Base-by-base conservation (phyloP, 495 filamentous ascomycete genomes). In the Aspergillus cavernicola region DNA sequence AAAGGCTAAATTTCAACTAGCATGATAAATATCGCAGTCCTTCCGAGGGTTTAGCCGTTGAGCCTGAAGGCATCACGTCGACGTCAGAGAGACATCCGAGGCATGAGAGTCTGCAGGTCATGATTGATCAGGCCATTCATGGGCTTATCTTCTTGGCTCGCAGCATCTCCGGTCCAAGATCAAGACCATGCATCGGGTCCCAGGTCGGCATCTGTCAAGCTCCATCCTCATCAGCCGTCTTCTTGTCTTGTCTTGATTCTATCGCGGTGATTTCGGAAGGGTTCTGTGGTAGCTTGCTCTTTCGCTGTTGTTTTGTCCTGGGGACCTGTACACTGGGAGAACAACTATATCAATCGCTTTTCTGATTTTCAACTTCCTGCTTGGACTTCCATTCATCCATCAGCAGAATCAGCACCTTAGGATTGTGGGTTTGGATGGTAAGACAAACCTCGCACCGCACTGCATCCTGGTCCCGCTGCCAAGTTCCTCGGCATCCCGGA, bases 101-200 rank as follows among this genome's bases (percentile, higher is more conserved):
- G 31, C n/a, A 50, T n/a, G n/a, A n/a, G n/a, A n/a, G n/a, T n/a
- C n/a, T n/a, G n/a, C n/a, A n/a, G n/a, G n/a, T n/a, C n/a, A n/a
- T n/a, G n/a, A n/a, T n/a, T n/a, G n/a, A 53, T 46, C 40, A 45
- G 32, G 29, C 50, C 50, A 53, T 42, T 13, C 24, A 26, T 13
- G 18, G 2, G 11, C 11, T 22, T 23, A 23, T 23, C 11, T 22
- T 23, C 32, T 51, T 50, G 40, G 47, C 53, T 51, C 53, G 53
- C 53, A 51, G 40, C 24, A 56, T 51, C 44, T 56, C 53, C 53
- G 53, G 23, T 36, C 26, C 15, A 23, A n/a, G n/a, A n/a, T n/a
- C n/a, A n/a, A n/a, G n/a, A 26, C 16, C 15, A 16, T 16, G 40
- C 29, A 36, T 44, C 50, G 29, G 50, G 19, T 36, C 13, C 15